Evolutionary conservation across 768 basidiomycete genomes (phyloP).

Genomic region (Sutorius australiensis): DNA sequence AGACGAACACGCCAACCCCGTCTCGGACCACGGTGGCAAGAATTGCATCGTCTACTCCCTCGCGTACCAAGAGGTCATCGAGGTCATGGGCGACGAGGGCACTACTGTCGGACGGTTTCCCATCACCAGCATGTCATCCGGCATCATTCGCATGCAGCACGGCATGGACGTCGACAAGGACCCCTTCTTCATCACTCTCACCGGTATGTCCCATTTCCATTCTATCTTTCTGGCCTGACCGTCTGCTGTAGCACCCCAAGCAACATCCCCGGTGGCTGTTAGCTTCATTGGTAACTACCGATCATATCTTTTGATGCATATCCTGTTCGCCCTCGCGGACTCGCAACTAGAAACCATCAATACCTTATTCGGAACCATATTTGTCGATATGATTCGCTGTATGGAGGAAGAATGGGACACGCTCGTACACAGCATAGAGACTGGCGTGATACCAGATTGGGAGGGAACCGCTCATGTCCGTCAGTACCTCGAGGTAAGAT

Average conservation of each 20-base stretch:
- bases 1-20: slow-evolving; percentile 11
- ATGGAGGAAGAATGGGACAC: slow-evolving; percentile 22
- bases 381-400: slow-evolving; percentile 20
- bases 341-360: slow-evolving; percentile 13
- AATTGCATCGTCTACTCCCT: slow-evolving; percentile 24
- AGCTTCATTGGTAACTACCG: slow-evolving; percentile 19
- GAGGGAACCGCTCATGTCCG: slow-evolving; percentile 16
- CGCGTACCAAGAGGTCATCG: slow-evolving; percentile 5
- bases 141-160: slow-evolving; percentile 20
- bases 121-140: slow-evolving; percentile 11
- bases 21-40: slow-evolving; percentile 14
- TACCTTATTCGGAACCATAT: slow-evolving; percentile 14
- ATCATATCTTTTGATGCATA: slow-evolving; percentile 20
- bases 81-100: slow-evolving; percentile 2
- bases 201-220: background rate
- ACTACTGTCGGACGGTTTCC: background rate
- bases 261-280: slow-evolving; percentile 17
- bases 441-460: slow-evolving; percentile 14
- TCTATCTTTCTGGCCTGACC: background rate
- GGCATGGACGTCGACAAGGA: slow-evolving; percentile 15
- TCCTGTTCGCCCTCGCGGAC: slow-evolving; percentile 22
- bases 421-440: slow-evolving; percentile 13
- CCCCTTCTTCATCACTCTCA: slow-evolving; percentile 4
- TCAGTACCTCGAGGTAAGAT: slow-evolving; percentile 15
- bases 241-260: slow-evolving; percentile 5